phyloP scores from a whole-genome alignment of 2,329 filamentous ascomycete genomes.

The Diaporthe citrichinensis region DNA sequence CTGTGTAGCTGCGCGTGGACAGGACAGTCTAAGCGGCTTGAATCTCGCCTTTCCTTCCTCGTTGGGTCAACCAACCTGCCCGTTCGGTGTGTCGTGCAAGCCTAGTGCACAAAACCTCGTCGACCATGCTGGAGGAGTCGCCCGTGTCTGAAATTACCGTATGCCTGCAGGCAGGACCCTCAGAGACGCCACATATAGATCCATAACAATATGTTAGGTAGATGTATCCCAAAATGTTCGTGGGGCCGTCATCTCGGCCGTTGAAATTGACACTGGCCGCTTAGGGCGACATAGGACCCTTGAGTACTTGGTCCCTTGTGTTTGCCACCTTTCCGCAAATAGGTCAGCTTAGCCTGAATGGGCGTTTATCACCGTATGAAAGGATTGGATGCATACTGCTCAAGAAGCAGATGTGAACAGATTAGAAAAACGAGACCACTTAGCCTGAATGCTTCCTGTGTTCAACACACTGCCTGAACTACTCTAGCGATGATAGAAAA shows the following conservation, averaged over 20 bases:
- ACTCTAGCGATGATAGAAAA: too few species aligned
- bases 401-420: too few species aligned
- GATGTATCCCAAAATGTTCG: neutral
- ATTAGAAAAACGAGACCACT: too few species aligned
- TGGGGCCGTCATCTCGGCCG: neutral
- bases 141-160: neutral
- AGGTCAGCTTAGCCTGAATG: neutral
- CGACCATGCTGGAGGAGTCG: neutral
- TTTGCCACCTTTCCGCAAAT: neutral
- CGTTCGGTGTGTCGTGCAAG: neutral
- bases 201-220: neutral
- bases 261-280: neutral
- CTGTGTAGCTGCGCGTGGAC: neutral
- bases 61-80: neutral
- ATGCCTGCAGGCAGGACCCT: neutral
- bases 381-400: too few species aligned
- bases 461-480: neutral
- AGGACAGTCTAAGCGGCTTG: neutral
- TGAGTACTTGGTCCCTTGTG: neutral
- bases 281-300: neutral
- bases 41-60: neutral
- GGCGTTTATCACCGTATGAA: too few species aligned
- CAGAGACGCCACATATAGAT: conserved; percentile 6
- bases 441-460: neutral
- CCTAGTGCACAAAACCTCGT: neutral